phyloP scores from a whole-genome alignment of 176 grass and related monocot species.

The Otatea glauca region DNA sequence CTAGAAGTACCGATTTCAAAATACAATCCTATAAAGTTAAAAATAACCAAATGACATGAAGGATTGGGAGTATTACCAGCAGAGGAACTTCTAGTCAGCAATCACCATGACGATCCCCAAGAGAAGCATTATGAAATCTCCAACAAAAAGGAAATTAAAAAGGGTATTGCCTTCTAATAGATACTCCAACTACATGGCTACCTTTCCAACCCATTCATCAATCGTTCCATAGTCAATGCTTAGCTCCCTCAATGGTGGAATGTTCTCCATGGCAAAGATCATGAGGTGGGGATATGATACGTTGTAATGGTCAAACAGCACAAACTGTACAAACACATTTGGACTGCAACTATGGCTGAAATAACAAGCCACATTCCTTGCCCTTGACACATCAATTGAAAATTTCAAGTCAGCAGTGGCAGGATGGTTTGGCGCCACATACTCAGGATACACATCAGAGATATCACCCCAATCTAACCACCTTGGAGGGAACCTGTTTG shows the following conservation, averaged over 20 bases:
- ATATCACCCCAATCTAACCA: conserved; percentile 98
- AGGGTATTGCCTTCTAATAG: conserved; percentile 35
- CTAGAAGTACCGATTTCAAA: neutral
- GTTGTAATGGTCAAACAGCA: conserved; percentile 93
- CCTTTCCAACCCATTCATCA: conserved; percentile 79
- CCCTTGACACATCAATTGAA: conserved; percentile 86
- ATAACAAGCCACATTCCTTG: conserved; percentile 98
- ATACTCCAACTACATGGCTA: conserved; percentile 67
- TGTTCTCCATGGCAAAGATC: conserved; percentile 97
- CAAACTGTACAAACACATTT: conserved; percentile 94
- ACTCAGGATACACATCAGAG: conserved; percentile 84
- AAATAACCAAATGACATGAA: conserved; percentile 20
- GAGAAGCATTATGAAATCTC: conserved; percentile 48
- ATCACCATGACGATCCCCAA: conserved; percentile 39
- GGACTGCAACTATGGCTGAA: conserved; percentile 97
- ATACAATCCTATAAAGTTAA: conserved; percentile 1
- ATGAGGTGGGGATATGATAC: conserved; percentile 80
- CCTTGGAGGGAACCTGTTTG: conserved; percentile 77
- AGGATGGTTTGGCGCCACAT: conserved; percentile 65
- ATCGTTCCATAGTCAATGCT: conserved; percentile 96
- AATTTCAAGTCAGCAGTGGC: conserved; percentile 61
- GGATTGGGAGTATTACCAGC: conserved; percentile 52
- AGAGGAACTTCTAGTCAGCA: conserved; percentile 37
- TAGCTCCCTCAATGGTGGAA: conserved; percentile 95
- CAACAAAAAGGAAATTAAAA: conserved; percentile 29